These are phyloP conservation scores for Termitomyces sp. DNA, from an alignment of 1,284 basidiomycete species.

Conservation along the genomic window DNA sequence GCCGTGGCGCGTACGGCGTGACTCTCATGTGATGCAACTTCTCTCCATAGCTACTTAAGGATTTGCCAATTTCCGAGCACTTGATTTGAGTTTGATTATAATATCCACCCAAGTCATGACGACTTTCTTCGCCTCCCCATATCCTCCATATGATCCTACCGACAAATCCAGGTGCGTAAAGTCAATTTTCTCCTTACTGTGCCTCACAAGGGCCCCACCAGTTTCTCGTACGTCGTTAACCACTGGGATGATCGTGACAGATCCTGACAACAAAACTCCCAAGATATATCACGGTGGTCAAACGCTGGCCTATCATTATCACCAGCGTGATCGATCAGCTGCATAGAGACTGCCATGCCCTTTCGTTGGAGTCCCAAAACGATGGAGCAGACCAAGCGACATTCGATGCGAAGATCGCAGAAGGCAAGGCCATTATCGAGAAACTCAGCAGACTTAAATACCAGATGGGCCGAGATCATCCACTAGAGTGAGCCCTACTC, in stretches of 20 bases:
- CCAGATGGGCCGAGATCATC: conserved; percentile 80
- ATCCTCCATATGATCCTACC: conserved; percentile 61
- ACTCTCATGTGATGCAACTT: conserved; percentile 5
- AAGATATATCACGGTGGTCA: conserved; percentile 46
- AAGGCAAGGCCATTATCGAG: conserved; percentile 80
- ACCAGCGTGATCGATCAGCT: conserved; percentile 76
- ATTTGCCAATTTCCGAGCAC: no score
- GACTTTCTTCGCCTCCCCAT: conserved; percentile 43
- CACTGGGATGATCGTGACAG: neutral
- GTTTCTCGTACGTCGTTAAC: conserved; percentile 48
- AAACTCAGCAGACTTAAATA: conserved; percentile 82
- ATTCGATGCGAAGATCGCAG: conserved; percentile 41
- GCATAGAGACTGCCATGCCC: conserved; percentile 52
- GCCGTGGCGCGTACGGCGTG: no score
- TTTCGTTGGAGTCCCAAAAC: conserved; percentile 29
- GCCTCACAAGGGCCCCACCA: conserved; percentile 23
- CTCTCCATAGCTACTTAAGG: no score
- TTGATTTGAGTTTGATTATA: no score
- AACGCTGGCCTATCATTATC: conserved; percentile 88
- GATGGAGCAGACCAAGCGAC: conserved; percentile 4
- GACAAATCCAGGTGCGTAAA: conserved; percentile 56
- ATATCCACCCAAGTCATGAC: neutral
- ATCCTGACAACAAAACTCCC: neutral
- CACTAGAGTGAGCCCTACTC: conserved; percentile 55
- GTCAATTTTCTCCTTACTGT: no score